Evolutionary conservation across 169 alveolate species (phyloP).

Genomic region (Eimeria acervulina): DNA sequence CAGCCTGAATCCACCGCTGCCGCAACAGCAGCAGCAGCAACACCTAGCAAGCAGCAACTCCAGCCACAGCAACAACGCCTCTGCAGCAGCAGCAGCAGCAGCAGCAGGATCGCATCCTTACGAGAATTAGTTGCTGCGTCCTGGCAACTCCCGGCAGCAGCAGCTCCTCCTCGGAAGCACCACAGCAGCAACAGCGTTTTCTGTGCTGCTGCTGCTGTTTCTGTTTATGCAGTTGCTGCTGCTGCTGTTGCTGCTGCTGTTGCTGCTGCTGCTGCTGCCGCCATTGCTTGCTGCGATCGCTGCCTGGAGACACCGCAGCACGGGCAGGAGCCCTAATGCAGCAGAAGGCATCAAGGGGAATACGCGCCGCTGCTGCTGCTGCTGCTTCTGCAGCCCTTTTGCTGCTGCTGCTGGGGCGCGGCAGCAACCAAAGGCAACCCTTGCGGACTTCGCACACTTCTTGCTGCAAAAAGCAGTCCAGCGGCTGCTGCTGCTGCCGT

Average conservation of each 20-base stretch:
- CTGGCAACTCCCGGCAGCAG: constrained; percentile 27
- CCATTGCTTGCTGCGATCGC: not conserved
- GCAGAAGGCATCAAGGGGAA: constrained; percentile 7
- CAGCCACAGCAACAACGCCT: not conserved
- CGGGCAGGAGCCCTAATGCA: constrained; percentile 19
- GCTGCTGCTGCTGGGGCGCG: not conserved
- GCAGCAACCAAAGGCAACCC: not conserved
- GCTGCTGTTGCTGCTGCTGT: not conserved
- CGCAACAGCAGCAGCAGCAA: constrained; percentile 17
- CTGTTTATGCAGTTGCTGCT: not conserved
- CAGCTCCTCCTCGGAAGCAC: not conserved
- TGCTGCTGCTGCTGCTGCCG: not conserved
- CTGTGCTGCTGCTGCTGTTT: not conserved
- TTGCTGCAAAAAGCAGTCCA: not conserved
- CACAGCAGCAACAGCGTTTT: not conserved
- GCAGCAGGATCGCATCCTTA: not conserved
- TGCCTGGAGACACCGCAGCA: not conserved
- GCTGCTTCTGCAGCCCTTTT: not conserved
- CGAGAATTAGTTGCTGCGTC: constrained; percentile 27
- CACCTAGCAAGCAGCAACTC: not conserved
- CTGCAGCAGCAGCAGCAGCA: not conserved
- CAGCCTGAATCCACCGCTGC: not conserved
- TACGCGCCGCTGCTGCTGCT: constrained; percentile 6
- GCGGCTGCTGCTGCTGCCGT: constrained; percentile 8
- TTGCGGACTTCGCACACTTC: constrained; percentile 24